A percentile compares a stretch with the other conserved stretches of the same genome.
Evolutionary conservation across 208 protist genomes (phyloP).

Genomic region (Kentomonas sorsogonicus): DNA sequence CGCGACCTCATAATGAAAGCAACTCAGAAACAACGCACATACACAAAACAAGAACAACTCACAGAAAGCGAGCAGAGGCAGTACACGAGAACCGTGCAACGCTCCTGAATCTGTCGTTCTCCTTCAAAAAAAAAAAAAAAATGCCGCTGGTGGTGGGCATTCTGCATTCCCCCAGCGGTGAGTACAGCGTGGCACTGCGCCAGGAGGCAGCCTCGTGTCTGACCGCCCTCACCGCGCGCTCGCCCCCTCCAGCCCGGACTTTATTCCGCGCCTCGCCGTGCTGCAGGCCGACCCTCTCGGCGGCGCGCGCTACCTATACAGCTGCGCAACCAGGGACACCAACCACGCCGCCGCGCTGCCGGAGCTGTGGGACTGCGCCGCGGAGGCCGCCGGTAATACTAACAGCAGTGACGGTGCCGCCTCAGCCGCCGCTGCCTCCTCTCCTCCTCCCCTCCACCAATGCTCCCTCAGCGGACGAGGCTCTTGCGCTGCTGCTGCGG

Average conservation of each 20-base stretch:
- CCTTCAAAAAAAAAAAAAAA: no score
- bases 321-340: constrained; percentile 35
- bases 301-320: constrained; percentile 57
- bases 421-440: neutral
- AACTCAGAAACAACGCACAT: neutral
- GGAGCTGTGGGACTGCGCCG: neutral
- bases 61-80: no score
- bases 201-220: constrained; percentile 38
- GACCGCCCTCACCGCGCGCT: constrained; percentile 46
- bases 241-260: constrained; percentile 37
- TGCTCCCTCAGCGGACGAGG: no score
- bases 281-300: constrained; percentile 51
- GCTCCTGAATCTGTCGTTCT: no score
- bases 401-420: neutral
- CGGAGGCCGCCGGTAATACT: neutral
- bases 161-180: constrained; percentile 46
- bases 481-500: no score
- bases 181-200: constrained; percentile 38
- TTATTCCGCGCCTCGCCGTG: constrained; percentile 53
- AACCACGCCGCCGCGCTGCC: constrained; percentile 28
- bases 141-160: constrained; percentile 58
- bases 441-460: no score
- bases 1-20: no score
- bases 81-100: no score
- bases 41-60: neutral